These are phyloP conservation scores for Colletotrichum liaoningense DNA, from an alignment of 2,329 filamentous ascomycete genomes.

Conservation along the genomic window DNA sequence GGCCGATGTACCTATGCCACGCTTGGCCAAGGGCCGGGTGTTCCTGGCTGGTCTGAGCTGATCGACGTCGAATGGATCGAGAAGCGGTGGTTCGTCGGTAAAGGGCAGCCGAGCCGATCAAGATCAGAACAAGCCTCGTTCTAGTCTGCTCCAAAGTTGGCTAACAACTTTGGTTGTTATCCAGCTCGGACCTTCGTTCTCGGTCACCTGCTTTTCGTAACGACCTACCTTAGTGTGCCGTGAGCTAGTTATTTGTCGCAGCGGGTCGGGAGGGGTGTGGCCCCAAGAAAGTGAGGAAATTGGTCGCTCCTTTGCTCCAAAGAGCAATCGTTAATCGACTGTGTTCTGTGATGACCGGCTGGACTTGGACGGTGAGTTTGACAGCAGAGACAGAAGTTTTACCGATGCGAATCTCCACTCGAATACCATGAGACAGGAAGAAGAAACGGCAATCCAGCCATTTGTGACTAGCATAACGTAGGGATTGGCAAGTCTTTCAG, in stretches of 20 bases:
- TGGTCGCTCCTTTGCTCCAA: slow-evolving; percentile 3
- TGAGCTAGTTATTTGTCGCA: neutral
- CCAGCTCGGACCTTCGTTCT: slow-evolving; percentile 14
- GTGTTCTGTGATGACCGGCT: neutral
- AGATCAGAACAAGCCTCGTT: slow-evolving; percentile 29
- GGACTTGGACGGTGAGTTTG: neutral
- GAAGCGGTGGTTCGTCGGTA: neutral
- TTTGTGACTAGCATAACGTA: slow-evolving; percentile 11
- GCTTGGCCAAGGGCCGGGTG: slow-evolving; percentile 19
- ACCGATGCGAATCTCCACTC: neutral
- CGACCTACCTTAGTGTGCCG: slow-evolving; percentile 1
- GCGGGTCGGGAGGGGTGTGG: neutral
- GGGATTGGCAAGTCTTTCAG: slow-evolving; percentile 9
- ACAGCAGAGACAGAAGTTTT: slow-evolving; percentile 14
- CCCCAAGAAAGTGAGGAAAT: neutral
- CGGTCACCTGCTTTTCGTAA: neutral
- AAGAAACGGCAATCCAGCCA: slow-evolving; percentile 26
- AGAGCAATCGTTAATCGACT: slow-evolving; percentile 3
- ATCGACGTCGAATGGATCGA: neutral
- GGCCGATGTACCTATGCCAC: neutral
- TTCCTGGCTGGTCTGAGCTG: slow-evolving; percentile 20
- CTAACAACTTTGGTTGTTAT: neutral
- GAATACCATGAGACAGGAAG: slow-evolving; percentile 12
- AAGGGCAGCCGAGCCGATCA: slow-evolving; percentile 25
- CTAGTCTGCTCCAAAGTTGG: neutral